Evolutionary conservation across 2,329 filamentous ascomycete genomes (phyloP), one percentile per base, ranked within the genome.

Genomic region (Pyricularia sp.): DNA sequence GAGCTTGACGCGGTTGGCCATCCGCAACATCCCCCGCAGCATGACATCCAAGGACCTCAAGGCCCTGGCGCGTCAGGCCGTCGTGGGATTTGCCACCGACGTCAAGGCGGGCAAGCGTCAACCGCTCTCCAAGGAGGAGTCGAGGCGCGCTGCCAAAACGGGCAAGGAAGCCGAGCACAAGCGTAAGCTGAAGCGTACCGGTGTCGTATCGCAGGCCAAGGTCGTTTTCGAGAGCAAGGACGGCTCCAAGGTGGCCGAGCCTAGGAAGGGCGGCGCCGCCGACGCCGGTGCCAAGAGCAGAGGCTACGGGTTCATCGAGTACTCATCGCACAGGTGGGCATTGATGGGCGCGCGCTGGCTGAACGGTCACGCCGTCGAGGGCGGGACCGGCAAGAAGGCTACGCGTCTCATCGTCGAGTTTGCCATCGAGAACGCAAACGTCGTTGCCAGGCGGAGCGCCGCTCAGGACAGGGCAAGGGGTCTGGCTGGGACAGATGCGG

Each of bases 251-350:
- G 88, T 97, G 17, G 80, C 85, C 10, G 93, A 97, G 79, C 84
- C 86, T 63, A 68, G 65, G 28, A 65, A 31, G 23, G 93, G 94
- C 64, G 86, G 91, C 76, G 94, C 91, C 77, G 59, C 14, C 20
- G 88, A 84, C 67, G 93, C 92, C 9, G 93, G 89, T 7, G 94
- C 94, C 65, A 87, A 92, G 76, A 95, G 92, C 77, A 88, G 94
- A 77, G 95, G 95, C 5, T 99, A 99, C 77, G 95, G 96, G 14
- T 99, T 99, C 82, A 91, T 99, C 73, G 95, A 99, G 81, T 99
- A 97, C 80, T 91, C 89, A 72, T 95, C 92, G 33, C 95, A 99
- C 76, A 90, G 95, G 66, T 94, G 91, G 84, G 95, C 95, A 17
- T 84, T 99, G 58, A 98, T 98, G 92, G 95, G 93, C 28, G 83